Percentiles rank a stretch among this genome's conserved stretches.
Evolutionary conservation across 2,329 filamentous ascomycete genomes (phyloP).

Genomic region (Diaporthe amygdali): DNA sequence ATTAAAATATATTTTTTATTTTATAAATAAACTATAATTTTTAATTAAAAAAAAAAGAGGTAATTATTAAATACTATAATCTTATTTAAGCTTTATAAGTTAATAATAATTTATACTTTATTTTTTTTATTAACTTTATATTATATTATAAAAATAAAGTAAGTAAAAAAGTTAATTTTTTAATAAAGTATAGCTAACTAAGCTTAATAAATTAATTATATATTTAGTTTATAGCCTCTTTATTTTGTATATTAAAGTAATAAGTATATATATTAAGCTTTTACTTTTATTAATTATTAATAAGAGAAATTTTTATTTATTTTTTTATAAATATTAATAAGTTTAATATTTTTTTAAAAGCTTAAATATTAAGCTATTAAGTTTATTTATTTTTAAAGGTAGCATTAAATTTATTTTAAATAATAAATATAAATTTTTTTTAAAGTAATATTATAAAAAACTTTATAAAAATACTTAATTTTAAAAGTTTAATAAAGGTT

Average conservation of each 20-base stretch:
- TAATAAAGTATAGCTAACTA: not conserved
- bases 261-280: too few relatives aligned
- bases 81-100: constrained; percentile 2
- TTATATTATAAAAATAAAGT: not conserved
- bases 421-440: not conserved
- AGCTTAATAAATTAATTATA: not conserved
- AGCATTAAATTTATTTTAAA: not conserved
- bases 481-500: too few relatives aligned
- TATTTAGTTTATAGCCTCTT: not conserved
- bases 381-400: not conserved
- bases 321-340: too few relatives aligned
- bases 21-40: not conserved
- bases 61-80: constrained; percentile 7
- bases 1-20: not conserved
- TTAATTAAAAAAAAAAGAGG: not conserved
- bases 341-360: too few relatives aligned
- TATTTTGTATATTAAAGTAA: not conserved
- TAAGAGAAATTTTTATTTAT: too few relatives aligned
- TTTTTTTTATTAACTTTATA: not conserved
- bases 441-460: not conserved
- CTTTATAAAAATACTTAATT: not conserved
- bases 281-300: too few relatives aligned
- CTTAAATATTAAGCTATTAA: not conserved
- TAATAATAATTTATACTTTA: not conserved
- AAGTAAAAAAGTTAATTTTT: not conserved